Evolutionary conservation across 75 land plant species (phyloP).

Genomic region (Sequoia sempervirens): DNA sequence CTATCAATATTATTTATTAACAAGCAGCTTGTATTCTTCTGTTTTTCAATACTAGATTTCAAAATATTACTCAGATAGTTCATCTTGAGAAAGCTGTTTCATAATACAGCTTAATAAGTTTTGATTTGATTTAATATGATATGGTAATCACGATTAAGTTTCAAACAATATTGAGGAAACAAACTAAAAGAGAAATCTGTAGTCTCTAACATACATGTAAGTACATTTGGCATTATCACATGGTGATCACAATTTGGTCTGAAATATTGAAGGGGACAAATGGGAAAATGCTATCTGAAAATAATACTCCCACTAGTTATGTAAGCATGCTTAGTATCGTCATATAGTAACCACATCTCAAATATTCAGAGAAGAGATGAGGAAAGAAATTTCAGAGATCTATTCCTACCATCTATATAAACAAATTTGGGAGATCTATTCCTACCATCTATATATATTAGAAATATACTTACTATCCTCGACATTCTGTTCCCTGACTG

Average conservation of each 20-base stretch:
- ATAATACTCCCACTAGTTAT: no score
- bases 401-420: not conserved
- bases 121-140: not conserved
- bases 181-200: not conserved
- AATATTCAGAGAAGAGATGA: not conserved
- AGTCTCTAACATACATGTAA: not conserved
- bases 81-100: not conserved
- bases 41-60: not conserved
- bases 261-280: not conserved
- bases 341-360: not conserved
- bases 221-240: not conserved
- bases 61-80: not conserved
- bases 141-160: not conserved
- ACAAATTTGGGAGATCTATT: not conserved
- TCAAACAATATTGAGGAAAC: not conserved
- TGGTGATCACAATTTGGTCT: not conserved
- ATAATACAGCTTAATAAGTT: not conserved
- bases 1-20: not conserved
- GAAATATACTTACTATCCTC: not conserved
- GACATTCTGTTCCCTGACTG: not conserved
- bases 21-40: constrained; percentile 4
- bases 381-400: not conserved
- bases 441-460: not conserved
- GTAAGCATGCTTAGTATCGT: not conserved
- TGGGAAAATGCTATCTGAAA: not conserved